These are phyloP conservation scores for Xylaria multiplex DNA, from an alignment of 2,329 filamentous ascomycete species.

Conservation along the genomic window DNA sequence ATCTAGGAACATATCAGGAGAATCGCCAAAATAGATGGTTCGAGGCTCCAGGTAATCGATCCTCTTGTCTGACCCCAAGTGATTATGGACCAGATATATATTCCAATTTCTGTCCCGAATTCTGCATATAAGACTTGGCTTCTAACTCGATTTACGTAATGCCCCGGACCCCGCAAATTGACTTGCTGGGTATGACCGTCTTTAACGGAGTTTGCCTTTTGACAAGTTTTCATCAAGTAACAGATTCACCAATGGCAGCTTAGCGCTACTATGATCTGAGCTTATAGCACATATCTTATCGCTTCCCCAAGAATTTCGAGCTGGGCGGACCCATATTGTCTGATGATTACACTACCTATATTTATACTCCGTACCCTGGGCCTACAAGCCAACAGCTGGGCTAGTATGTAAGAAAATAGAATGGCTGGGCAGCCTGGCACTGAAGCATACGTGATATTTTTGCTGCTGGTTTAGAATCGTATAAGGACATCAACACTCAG, in stretches of 20 bases:
- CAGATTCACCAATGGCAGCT: neutral
- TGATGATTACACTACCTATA: neutral
- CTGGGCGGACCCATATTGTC: neutral
- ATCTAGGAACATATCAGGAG: neutral
- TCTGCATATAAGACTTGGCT: neutral
- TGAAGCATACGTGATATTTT: neutral
- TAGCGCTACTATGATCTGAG: neutral
- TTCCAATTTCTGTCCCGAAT: neutral
- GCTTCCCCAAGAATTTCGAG: neutral
- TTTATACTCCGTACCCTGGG: neutral
- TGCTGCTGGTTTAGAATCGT: neutral
- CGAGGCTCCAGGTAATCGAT: neutral
- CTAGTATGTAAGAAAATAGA: no score
- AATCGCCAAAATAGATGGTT: neutral
- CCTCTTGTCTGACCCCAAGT: neutral
- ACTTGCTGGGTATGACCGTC: conserved; percentile 9
- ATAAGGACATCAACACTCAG: neutral
- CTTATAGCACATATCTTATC: neutral
- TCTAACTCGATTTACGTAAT: conserved; percentile 21
- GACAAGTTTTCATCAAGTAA: conserved; percentile 36
- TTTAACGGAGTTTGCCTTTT: conserved; percentile 2
- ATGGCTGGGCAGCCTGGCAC: neutral
- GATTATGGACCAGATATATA: neutral
- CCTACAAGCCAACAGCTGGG: no score
- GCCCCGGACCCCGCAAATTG: conserved; percentile 31